Evolutionary conservation across 306 rosid species (phyloP).

Genomic region (Senna siamea): DNA sequence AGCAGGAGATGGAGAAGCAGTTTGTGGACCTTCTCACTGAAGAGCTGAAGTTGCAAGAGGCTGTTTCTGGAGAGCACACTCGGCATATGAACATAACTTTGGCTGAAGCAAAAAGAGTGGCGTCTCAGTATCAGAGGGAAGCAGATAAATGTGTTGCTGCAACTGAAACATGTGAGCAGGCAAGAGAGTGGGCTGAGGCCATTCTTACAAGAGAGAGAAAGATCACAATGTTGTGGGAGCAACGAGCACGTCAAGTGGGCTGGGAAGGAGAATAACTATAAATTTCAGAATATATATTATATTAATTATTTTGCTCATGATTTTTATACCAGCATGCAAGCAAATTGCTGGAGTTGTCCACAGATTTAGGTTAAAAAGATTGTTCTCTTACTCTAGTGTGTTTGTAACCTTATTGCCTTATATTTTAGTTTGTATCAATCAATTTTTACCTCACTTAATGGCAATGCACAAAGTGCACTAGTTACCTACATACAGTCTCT

Average conservation of each 20-base stretch:
- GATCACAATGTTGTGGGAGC: conserved; percentile 64
- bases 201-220: conserved; percentile 66
- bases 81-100: conserved; percentile 73
- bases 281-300: background rate
- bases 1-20: conserved; percentile 83
- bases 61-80: conserved; percentile 56
- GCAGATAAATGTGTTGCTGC: conserved; percentile 78
- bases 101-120: conserved; percentile 68
- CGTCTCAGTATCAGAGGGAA: conserved; percentile 76
- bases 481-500: background rate
- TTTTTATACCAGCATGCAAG: conserved; percentile 18
- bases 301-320: background rate
- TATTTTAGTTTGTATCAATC: background rate
- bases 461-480: background rate
- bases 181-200: conserved; percentile 66
- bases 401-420: background rate
- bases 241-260: conserved; percentile 67
- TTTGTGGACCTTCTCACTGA: conserved; percentile 73
- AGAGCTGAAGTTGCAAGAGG: conserved; percentile 71
- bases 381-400: background rate
- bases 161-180: conserved; percentile 75
- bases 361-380: background rate
- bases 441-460: background rate
- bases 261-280: conserved; percentile 58
- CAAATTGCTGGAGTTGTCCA: background rate